Evolutionary conservation across 2,329 filamentous ascomycete species (phyloP).

Genomic region (Diaporthe australafricana): DNA sequence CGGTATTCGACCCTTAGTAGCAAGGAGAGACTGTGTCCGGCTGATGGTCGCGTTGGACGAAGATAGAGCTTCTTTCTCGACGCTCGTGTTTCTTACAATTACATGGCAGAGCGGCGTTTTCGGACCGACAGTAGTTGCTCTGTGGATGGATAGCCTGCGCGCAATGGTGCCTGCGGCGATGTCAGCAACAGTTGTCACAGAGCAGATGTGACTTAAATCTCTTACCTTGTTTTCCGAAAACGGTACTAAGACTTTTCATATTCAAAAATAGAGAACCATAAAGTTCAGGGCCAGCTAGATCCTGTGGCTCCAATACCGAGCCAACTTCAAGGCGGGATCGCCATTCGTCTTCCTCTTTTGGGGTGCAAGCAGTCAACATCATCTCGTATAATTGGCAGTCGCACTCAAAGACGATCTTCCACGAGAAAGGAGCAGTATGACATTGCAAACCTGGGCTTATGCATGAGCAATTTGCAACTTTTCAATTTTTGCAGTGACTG

Average conservation of each 20-base stretch:
- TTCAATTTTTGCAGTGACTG: too few relatives aligned
- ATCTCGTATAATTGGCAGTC: conserved; percentile 84
- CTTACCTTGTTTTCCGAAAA: conserved; percentile 78
- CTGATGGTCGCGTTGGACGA: conserved; percentile 68
- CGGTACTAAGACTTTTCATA: conserved; percentile 79
- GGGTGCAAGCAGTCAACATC: conserved; percentile 86
- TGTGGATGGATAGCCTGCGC: conserved; percentile 81
- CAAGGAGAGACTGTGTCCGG: conserved; percentile 83
- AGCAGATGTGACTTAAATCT: not conserved
- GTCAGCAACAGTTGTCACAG: conserved; percentile 25
- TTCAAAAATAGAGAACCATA: conserved; percentile 75
- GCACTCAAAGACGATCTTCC: conserved; percentile 90
- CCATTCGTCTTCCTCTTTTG: conserved; percentile 85
- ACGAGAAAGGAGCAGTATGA: conserved; percentile 86
- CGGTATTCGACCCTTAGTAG: conserved; percentile 72
- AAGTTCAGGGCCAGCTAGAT: conserved; percentile 55
- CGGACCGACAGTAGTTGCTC: conserved; percentile 78
- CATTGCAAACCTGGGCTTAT: conserved; percentile 79
- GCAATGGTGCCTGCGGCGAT: conserved; percentile 65
- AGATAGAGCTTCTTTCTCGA: conserved; percentile 66
- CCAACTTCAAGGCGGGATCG: conserved; percentile 71
- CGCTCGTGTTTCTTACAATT: conserved; percentile 87
- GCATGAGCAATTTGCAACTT: not conserved
- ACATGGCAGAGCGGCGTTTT: conserved; percentile 79
- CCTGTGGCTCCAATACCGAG: conserved; percentile 44